Conservation (phyloP, 768 basidiomycete genomes). For the Naganishia vaughanmartiniae region DNA sequence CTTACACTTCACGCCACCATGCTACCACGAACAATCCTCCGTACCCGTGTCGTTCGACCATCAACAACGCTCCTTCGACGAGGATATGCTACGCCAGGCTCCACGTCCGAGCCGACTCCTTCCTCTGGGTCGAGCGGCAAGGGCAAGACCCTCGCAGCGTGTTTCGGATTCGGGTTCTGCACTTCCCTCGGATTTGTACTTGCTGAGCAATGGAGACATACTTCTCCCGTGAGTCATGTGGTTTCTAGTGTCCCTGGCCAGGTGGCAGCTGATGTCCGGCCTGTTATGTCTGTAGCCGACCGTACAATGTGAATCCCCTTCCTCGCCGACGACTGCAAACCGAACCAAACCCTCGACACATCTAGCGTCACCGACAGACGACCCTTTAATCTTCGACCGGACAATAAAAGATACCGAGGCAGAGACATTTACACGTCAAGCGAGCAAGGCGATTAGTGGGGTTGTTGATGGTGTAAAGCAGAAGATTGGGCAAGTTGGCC, state of each 20-base stretch:
- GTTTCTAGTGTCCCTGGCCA: too few relatives aligned
- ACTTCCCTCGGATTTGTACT: neutral
- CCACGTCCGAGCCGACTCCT: neutral
- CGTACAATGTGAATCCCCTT: conserved; percentile 17
- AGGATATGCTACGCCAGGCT: neutral
- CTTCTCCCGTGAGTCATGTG: neutral
- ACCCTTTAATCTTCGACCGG: conserved; percentile 24
- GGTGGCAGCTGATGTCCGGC: neutral
- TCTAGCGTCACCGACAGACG: conserved; percentile 12
- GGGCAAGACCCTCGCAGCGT: neutral
- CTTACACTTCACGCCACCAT: neutral
- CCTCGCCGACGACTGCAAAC: neutral
- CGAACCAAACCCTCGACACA: neutral
- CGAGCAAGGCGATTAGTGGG: neutral
- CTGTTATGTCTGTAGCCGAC: neutral
- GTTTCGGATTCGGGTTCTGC: conserved; percentile 4
- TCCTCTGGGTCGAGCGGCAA: neutral
- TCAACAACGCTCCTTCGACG: neutral
- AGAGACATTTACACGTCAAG: conserved; percentile 3
- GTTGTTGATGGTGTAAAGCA: neutral
- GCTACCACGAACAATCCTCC: conserved; percentile 13
- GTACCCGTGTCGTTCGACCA: neutral
- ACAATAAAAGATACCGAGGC: conserved; percentile 12
- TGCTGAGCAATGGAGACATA: neutral
- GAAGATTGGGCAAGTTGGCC: neutral